Evolutionary conservation across 2,329 filamentous ascomycete genomes (phyloP).

Genomic region (Ceratocystis eucalypticola): DNA sequence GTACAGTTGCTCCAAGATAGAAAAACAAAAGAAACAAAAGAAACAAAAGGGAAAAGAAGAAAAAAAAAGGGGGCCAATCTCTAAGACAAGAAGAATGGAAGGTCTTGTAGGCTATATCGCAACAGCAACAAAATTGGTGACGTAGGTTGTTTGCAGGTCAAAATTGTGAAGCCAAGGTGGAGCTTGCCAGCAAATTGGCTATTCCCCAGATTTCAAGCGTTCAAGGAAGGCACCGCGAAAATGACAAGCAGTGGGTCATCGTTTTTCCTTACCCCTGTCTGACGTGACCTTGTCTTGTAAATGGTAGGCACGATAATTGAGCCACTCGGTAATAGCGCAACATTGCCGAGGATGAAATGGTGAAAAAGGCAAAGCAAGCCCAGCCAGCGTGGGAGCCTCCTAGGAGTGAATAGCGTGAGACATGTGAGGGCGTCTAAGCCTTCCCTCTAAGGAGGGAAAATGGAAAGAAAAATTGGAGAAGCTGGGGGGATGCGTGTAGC

Average conservation of each 20-base stretch:
- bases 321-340: neutral
- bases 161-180: neutral
- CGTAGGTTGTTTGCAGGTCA: neutral
- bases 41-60: neutral
- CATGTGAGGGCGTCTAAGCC: neutral
- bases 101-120: neutral
- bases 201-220: neutral
- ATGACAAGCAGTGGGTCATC: neutral
- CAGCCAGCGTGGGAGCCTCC: too few species aligned
- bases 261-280: neutral
- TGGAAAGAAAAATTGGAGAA: neutral
- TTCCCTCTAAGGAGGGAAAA: neutral
- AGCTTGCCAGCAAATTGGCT: neutral
- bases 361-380: neutral
- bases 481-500: neutral
- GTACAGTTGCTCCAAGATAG: conserved; percentile 5
- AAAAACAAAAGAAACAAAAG: neutral
- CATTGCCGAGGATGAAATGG: neutral
- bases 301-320: neutral
- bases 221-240: neutral
- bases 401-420: too few species aligned
- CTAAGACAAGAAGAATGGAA: neutral
- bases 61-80: neutral
- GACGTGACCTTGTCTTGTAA: neutral
- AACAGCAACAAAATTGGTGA: neutral